Percentiles rank a stretch among this genome's conserved stretches.
phyloP scores from a whole-genome alignment of 2,329 filamentous ascomycete genomes.

The Penicillium sp. region DNA sequence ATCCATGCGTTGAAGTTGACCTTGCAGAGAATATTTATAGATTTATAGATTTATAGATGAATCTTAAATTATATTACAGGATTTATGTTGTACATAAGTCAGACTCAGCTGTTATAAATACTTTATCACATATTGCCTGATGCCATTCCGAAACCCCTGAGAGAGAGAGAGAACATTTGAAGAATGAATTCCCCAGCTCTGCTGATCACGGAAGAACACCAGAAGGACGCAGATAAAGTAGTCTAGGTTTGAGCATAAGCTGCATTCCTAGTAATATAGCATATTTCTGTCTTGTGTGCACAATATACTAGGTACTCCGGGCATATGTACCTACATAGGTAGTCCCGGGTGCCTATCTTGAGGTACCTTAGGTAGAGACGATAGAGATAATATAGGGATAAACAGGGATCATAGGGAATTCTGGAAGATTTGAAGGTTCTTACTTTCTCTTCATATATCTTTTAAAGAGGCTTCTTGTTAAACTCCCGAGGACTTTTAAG shows the following conservation, averaged over 20 bases:
- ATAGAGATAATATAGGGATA: background rate
- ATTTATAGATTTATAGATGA: conserved; percentile 9
- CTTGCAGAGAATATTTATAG: conserved; percentile 13
- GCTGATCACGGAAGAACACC: conserved; percentile 7
- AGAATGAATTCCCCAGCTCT: conserved; percentile 2
- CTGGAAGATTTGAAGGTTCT: conserved; percentile 7
- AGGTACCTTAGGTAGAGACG: background rate
- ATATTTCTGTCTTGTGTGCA: background rate
- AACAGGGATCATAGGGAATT: background rate
- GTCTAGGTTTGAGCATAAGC: background rate
- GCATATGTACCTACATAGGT: background rate
- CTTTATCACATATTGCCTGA: background rate
- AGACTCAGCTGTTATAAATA: background rate
- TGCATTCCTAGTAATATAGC: background rate
- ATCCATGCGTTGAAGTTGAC: conserved; percentile 5
- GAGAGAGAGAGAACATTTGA: background rate
- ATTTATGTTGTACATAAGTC: background rate
- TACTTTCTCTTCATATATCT: conserved; percentile 16
- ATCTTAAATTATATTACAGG: conserved; percentile 4
- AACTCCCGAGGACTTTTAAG: conserved; percentile 4
- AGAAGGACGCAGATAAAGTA: background rate
- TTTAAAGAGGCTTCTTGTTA: conserved; percentile 3
- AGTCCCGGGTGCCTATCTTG: background rate
- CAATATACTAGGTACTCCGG: background rate
- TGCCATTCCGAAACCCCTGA: conserved; percentile 8